Base-by-base conservation (phyloP, 2,329 filamentous ascomycete genomes). In the Phoma sp. region DNA sequence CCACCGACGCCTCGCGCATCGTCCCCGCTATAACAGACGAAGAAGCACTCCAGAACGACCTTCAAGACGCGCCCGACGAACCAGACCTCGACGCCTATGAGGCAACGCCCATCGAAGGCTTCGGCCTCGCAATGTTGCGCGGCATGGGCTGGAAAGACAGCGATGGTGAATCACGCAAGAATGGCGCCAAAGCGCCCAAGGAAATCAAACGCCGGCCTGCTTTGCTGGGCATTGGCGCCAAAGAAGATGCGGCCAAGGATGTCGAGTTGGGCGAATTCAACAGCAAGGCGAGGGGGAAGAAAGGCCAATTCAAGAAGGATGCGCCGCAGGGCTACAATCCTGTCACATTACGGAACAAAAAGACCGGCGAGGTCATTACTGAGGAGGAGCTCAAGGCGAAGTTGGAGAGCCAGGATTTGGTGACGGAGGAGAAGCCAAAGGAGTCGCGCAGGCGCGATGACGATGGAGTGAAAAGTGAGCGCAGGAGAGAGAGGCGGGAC, bases 131-230 rank as follows among this genome's bases (percentile, higher is more conserved):
- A 0, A 81, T 98, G 60, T 82, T 99, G 29, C 87, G 93, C 26
- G 92, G 93, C 9, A 97, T 98, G 90, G 95, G 95, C 7, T 97
- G 93, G 93, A 92, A 97, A 67, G 85, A 87, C 59, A 86, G 82
- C 15, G 81, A 85, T 58, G 76, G 79, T 32, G 80, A 86, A 45
- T 25, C 40, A 77, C 74, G 83, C 48, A 75, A 75, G 21, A 74
- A 75, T 15, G 74, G 47, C 4, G 26, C 48, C 2, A 38, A 47
- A 23, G 89, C 89, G 61, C 81, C 87, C 29, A 87, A 85, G 58
- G 78, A 87, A 15, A 81, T 87, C 12, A 88, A 89, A 69, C 83
- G 87, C 45, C 85, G 93, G 42, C 88, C 92, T 14, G 92, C 92
- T 53, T 83, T 96, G 50, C 80, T 98, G 9, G 95, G 95, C 0